Conservation (phyloP, 768 basidiomycete species). For the Rhodotorula taiwanensis region DNA sequence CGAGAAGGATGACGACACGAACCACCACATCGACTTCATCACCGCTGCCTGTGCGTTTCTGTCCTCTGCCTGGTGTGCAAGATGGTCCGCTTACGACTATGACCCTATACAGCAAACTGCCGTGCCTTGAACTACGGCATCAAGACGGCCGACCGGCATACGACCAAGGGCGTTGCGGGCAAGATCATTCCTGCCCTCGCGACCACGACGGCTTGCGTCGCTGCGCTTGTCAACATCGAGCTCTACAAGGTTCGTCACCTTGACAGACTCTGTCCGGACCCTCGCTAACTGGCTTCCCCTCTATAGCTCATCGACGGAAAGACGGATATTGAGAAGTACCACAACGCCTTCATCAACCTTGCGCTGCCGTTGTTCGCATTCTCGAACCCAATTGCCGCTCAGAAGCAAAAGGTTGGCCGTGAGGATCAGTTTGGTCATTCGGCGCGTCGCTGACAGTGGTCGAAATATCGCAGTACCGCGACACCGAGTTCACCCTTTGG, state of each 20-base stretch:
- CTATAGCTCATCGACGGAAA: slow-evolving; percentile 87
- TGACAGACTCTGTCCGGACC: not conserved
- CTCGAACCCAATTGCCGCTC: slow-evolving; percentile 87
- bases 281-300: slow-evolving; percentile 1
- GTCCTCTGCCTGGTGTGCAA: not conserved
- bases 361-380: slow-evolving; percentile 98
- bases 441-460: too few species aligned
- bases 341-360: slow-evolving; percentile 97
- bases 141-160: slow-evolving; percentile 73
- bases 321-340: slow-evolving; percentile 85
- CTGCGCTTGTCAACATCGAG: slow-evolving; percentile 49
- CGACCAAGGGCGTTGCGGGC: slow-evolving; percentile 73
- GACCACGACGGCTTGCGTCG: slow-evolving; percentile 51
- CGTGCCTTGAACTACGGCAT: slow-evolving; percentile 94
- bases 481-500: slow-evolving; percentile 80
- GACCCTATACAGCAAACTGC: slow-evolving; percentile 53
- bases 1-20: slow-evolving; percentile 97
- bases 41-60: slow-evolving; percentile 64
- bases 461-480: slow-evolving; percentile 59
- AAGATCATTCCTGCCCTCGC: slow-evolving; percentile 99
- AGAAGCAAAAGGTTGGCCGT: slow-evolving; percentile 61
- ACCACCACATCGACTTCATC: slow-evolving; percentile 98
- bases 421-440: not conserved
- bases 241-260: slow-evolving; percentile 74
- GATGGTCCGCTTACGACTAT: too few species aligned